These are phyloP conservation scores for Eremothecium coryli DNA, from an alignment of 1,139 yeast species.

Conservation along the genomic window DNA sequence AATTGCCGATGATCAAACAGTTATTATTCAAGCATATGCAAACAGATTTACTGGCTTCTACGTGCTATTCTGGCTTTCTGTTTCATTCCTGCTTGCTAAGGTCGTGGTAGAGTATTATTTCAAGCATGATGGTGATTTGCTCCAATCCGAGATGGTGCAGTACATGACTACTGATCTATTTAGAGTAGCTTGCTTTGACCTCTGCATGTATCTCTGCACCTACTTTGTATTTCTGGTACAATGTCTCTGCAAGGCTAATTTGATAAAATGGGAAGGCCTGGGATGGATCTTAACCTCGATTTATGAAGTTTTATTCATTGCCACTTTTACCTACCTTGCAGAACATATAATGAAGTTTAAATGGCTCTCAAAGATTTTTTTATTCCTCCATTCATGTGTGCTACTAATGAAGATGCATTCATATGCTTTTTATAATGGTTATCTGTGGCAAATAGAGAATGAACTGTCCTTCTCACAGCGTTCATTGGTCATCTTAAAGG, in stretches of 20 bases:
- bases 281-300: conserved; percentile 56
- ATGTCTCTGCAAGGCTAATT: conserved; percentile 35
- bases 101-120: conserved; percentile 38
- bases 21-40: conserved; percentile 28
- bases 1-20: conserved; percentile 6
- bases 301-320: conserved; percentile 45
- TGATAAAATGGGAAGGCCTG: conserved; percentile 45
- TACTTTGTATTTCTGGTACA: conserved; percentile 55
- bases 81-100: conserved; percentile 44
- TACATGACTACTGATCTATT: conserved; percentile 45
- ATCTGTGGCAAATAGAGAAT: conserved; percentile 57
- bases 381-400: conserved; percentile 75
- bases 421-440: conserved; percentile 81
- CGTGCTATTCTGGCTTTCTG: conserved; percentile 59
- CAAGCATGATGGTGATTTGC: conserved; percentile 31
- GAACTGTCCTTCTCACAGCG: conserved; percentile 46
- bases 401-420: conserved; percentile 90
- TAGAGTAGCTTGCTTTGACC: conserved; percentile 60
- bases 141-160: conserved; percentile 44
- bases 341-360: conserved; percentile 44
- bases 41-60: conserved; percentile 51
- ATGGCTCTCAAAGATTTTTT: conserved; percentile 83
- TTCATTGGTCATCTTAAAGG: conserved; percentile 22
- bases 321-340: conserved; percentile 42
- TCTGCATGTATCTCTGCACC: conserved; percentile 55